Evolutionary conservation across 2,329 filamentous ascomycete genomes (phyloP).

Genomic region (Botrytis deweyae): DNA sequence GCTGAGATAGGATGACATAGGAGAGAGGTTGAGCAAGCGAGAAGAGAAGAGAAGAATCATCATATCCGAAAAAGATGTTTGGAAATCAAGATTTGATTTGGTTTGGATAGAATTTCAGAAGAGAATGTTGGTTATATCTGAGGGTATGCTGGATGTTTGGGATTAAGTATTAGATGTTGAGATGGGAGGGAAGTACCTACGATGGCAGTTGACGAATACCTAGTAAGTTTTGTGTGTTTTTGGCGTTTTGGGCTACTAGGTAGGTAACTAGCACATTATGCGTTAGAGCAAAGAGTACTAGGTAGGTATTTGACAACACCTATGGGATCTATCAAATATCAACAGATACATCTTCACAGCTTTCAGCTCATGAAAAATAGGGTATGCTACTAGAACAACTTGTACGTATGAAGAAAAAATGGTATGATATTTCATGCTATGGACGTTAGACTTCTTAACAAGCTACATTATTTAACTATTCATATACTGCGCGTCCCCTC

Average conservation of each 20-base stretch:
- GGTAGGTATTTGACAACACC: not conserved
- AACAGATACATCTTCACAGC: not conserved
- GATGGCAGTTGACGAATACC: not conserved
- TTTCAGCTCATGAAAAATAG: not conserved
- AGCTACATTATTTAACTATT: not conserved
- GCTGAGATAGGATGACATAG: not conserved
- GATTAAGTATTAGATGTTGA: not conserved
- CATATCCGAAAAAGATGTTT: not conserved
- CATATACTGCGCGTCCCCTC: too few species aligned
- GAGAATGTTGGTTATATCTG: not conserved
- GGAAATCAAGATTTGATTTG: not conserved
- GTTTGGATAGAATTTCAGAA: not conserved
- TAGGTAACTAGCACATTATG: not conserved
- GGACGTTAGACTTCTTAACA: too few species aligned
- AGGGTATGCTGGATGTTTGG: not conserved
- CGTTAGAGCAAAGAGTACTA: not conserved
- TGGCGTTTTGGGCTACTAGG: too few species aligned
- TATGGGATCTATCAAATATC: not conserved
- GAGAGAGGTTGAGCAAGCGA: not conserved
- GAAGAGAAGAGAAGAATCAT: not conserved
- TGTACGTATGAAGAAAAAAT: not conserved
- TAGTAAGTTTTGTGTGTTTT: not conserved
- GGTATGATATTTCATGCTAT: not conserved
- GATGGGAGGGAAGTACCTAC: not conserved
- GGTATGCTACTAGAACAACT: not conserved